Evolutionary conservation across 129 eudicot genomes (phyloP), one percentile per base, ranked within the genome.

Genomic region (Deinandra increscens): DNA sequence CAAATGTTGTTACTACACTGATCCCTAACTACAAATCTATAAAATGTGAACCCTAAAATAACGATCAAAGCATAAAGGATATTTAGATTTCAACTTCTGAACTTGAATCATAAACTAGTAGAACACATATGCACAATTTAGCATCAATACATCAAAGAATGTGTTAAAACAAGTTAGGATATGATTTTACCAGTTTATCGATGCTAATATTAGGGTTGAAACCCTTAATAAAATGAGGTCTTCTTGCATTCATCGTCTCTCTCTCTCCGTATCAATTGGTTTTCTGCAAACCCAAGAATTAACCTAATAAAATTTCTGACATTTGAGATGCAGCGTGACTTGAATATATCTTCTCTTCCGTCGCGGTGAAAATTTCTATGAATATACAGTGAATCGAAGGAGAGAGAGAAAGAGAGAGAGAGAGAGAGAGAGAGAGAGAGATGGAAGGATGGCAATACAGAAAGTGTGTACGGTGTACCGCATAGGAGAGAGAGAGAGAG

Each of bases 171-270:
- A 79, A 29, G 70, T 58, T 7, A 26, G 53, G 4, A 22, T 14
- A 6, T 10, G 9, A 15, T 29, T n/a, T 73, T 87, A 90, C 95
- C 95, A 90, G 85, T 58, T 79, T 70, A 10, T 87, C 75, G 68
- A 83, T 79, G 85, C 84, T 76, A 14, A 70, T 53, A 36, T 76
- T 74, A 69, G 91, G 91, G 72, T 84, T 78, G 64, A 84, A 90
- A 63, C 74, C 87, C 82, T 85, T 81, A 7, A 90, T 76, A 41
- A 87, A 90, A 78, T 78, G 84, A 81, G 95, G 91, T 60, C 54
- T 81, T 12, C 70, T 83, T 15, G 60, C 50, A 51, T 77, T 71
- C 88, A 60, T 78, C 81, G 82, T 86, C 63, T 80, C 55, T 68
- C 55, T 68, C 2, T 18, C 33, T 36, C 17, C 22, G 61, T 71